Evolutionary conservation across 331 rosid species (phyloP).

Genomic region (Stylosanthes scabra): DNA sequence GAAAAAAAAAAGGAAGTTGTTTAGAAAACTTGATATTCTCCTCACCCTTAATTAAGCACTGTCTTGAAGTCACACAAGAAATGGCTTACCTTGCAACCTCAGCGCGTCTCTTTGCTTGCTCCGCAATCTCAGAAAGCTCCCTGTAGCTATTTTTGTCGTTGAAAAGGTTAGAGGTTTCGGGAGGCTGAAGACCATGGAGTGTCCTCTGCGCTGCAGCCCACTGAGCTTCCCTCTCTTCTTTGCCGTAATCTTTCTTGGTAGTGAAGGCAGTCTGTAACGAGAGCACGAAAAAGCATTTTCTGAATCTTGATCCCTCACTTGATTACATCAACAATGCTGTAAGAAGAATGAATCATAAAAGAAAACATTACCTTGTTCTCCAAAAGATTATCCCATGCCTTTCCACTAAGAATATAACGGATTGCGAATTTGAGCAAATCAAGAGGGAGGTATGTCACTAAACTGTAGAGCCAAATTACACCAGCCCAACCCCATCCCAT

Average conservation of each 20-base stretch:
- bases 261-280: conserved; percentile 86
- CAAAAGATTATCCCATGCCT: conserved; percentile 88
- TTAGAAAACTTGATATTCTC: conserved; percentile 17
- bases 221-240: conserved; percentile 97
- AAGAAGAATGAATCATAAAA: not conserved
- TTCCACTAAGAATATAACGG: conserved; percentile 83
- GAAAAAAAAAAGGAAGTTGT: not conserved
- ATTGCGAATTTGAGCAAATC: conserved; percentile 85
- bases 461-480: conserved; percentile 82
- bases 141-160: conserved; percentile 76
- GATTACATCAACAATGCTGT: conserved; percentile 4
- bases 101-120: conserved; percentile 95
- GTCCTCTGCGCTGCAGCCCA: conserved; percentile 98
- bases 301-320: not conserved
- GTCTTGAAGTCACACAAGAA: not conserved
- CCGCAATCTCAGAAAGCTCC: conserved; percentile 98
- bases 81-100: conserved; percentile 88
- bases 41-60: not conserved
- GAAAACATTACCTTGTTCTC: conserved; percentile 76
- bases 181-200: conserved; percentile 93
- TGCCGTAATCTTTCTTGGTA: conserved; percentile 93
- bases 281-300: conserved; percentile 14
- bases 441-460: conserved; percentile 85
- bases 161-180: conserved; percentile 67
- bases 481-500: conserved; percentile 99